phyloP scores from a whole-genome alignment of 768 basidiomycete species.

The Pleurotus sapidus region DNA sequence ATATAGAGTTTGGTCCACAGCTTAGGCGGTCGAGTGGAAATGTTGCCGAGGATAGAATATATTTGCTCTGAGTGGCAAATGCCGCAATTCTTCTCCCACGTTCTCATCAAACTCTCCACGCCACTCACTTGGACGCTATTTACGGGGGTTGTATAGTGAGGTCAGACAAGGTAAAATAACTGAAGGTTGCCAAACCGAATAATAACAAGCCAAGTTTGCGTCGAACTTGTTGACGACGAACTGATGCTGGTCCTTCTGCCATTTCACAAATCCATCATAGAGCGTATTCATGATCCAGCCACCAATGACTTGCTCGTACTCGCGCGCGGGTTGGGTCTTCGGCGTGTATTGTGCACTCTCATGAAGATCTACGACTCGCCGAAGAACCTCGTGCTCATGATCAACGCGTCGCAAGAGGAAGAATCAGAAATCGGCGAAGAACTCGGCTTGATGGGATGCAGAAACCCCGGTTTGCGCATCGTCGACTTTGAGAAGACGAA shows the following conservation, averaged over 20 bases:
- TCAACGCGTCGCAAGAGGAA: slow-evolving; percentile 84
- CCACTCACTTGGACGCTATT: too few species aligned
- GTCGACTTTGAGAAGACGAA: slow-evolving; percentile 78
- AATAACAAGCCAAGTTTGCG: too few species aligned
- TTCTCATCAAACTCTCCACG: too few species aligned
- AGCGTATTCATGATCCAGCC: slow-evolving; percentile 70
- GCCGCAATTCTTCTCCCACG: too few species aligned
- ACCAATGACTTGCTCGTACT: slow-evolving; percentile 75
- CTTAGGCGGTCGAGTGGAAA: too few species aligned
- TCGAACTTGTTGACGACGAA: too few species aligned
- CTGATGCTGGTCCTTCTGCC: slow-evolving; percentile 52
- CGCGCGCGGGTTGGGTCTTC: slow-evolving; percentile 87
- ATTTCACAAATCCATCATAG: slow-evolving; percentile 66
- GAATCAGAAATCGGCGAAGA: slow-evolving; percentile 92
- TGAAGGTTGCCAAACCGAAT: too few species aligned
- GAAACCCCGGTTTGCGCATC: slow-evolving; percentile 79
- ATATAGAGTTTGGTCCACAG: too few species aligned
- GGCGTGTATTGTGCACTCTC: slow-evolving; percentile 79
- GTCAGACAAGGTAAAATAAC: too few species aligned
- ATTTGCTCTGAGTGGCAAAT: too few species aligned
- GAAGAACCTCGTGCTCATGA: slow-evolving; percentile 77
- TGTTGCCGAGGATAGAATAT: too few species aligned
- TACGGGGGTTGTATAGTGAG: too few species aligned
- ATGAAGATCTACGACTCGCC: slow-evolving; percentile 92
- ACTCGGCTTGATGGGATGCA: slow-evolving; percentile 87